These are phyloP conservation scores for Amanita fuliginea DNA, from an alignment of 768 basidiomycete genomes.

Conservation along the genomic window DNA sequence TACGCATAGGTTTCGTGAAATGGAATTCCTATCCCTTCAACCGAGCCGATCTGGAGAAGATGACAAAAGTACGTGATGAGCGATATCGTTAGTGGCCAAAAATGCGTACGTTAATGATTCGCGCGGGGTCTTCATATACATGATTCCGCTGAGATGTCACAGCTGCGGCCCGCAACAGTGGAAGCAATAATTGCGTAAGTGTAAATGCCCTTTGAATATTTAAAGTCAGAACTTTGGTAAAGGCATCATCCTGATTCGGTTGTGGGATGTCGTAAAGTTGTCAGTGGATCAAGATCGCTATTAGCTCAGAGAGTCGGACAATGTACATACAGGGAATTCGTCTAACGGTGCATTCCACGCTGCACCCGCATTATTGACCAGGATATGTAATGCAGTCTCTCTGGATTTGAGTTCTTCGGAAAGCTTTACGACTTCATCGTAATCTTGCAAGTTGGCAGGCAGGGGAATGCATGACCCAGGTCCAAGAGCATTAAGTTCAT, in stretches of 20 bases:
- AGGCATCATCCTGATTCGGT: constrained; percentile 36
- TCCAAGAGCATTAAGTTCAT: constrained; percentile 40
- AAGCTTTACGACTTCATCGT: constrained; percentile 41
- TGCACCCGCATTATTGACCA: constrained; percentile 60
- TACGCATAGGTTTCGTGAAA: constrained; percentile 56
- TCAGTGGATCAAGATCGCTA: neutral
- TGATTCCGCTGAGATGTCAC: constrained; percentile 21
- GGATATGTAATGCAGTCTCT: constrained; percentile 44
- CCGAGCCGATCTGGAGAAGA: constrained; percentile 41
- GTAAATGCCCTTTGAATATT: constrained; percentile 58
- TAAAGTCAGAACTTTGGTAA: constrained; percentile 48
- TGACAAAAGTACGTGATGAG: neutral
- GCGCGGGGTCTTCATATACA: constrained; percentile 34
- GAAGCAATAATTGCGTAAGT: constrained; percentile 48
- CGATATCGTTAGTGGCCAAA: neutral
- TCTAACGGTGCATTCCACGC: constrained; percentile 39
- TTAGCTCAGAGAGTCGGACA: constrained; percentile 6
- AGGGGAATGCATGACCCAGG: constrained; percentile 42
- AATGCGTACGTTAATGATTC: constrained; percentile 44
- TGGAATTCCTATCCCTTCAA: constrained; percentile 45
- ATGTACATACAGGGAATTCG: constrained; percentile 29
- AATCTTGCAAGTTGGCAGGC: constrained; percentile 42
- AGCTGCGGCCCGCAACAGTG: constrained; percentile 39
- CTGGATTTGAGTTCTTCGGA: constrained; percentile 35
- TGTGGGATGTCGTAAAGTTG: neutral